These are phyloP conservation scores for Colletotrichum godetiae DNA, from an alignment of 2,329 filamentous ascomycete species.

Conservation along the genomic window DNA sequence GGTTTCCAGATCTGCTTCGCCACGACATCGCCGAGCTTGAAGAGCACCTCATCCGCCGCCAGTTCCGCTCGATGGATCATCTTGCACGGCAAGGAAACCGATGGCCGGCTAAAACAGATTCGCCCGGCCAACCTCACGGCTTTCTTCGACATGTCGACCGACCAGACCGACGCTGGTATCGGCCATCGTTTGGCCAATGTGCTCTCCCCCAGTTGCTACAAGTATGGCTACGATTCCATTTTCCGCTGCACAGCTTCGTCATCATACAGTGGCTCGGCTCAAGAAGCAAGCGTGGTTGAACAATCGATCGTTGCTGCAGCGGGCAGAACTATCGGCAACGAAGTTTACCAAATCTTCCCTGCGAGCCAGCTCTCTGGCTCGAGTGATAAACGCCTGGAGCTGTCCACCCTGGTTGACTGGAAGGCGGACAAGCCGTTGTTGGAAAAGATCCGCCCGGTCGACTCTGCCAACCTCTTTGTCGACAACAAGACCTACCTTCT, in stretches of 20 bases:
- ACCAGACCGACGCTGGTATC: not conserved
- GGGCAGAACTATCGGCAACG: not conserved
- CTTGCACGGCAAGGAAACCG: not conserved
- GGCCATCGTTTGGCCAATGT: not conserved
- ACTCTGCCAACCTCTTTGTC: constrained; percentile 29
- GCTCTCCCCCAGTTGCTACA: not conserved
- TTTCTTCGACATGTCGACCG: not conserved
- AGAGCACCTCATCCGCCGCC: not conserved
- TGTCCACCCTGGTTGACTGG: not conserved
- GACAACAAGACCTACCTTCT: constrained; percentile 45
- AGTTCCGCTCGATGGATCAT: not conserved
- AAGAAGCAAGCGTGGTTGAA: no score
- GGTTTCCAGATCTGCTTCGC: not conserved
- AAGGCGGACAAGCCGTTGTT: not conserved
- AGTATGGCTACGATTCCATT: not conserved
- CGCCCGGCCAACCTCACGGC: not conserved
- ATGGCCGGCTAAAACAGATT: not conserved
- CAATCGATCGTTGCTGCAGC: no score
- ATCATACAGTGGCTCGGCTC: no score
- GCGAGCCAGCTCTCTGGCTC: not conserved
- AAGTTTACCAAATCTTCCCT: not conserved
- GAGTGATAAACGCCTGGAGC: not conserved
- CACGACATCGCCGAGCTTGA: not conserved
- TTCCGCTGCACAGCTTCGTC: not conserved
- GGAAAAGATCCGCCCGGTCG: constrained; percentile 1